Evolutionary conservation across 768 basidiomycete genomes (phyloP), one percentile per base, ranked within the genome.

Genomic region (Pisolithus albus): DNA sequence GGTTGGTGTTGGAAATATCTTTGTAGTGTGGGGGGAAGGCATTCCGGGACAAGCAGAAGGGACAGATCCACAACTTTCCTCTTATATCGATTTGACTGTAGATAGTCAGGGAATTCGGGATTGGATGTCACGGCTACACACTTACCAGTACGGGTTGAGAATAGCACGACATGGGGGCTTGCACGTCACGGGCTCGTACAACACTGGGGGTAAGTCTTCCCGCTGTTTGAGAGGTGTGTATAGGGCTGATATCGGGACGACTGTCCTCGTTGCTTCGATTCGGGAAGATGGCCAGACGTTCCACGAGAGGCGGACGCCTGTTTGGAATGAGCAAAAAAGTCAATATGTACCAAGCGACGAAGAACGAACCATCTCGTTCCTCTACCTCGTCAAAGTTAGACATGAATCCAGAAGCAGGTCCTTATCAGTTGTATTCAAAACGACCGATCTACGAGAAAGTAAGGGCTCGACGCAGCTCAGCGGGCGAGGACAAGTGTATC

Each of bases 31-130:
- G 89, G 5, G 96, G 96, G 74, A 99, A 97, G 2, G 94, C 83
- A 67, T 98, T 99, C 53, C 96, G 86, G 34, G 89, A 86, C 48
- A 99, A 77, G 72, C 96, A 99, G 75, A 99, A 98, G 4, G 96
- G 96, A 64, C 96, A 99, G 59, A 98, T 99, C 96, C 96, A 99
- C 49, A 99, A 82, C 71, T 98, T 98, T 60, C 89, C 95, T 62
- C 96, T 83, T 56, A 97, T 92, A 72, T 98, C 96, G 63, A 99
- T 94, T 76, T 97, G 95, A 68, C 96, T 98, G 65, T 21, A 63
- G 52, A 56, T 48, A 16, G 28, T 43, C 19, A 36, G 18, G 16
- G 51, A 38, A 26, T 46, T 5, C n/a, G n/a, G n/a, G 4, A 3
- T 5, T 9, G 11, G 39, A 23, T 8, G 11, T 8, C 18, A 30